These are phyloP conservation scores for Trametopsis cervina DNA, from an alignment of 768 basidiomycete species.

Conservation along the genomic window DNA sequence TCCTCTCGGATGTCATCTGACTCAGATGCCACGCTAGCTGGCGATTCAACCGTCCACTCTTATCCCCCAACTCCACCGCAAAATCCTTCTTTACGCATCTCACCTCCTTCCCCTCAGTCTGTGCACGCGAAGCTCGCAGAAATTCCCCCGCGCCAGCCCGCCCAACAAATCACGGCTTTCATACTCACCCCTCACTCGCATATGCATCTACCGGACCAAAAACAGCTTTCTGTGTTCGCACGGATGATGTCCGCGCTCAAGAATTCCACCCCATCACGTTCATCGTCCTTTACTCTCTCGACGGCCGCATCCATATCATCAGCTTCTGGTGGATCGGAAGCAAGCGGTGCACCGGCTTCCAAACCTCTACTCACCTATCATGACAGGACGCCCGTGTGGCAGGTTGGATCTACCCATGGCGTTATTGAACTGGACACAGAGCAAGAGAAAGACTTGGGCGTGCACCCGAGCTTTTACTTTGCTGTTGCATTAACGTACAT, in stretches of 20 bases:
- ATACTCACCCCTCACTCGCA: conserved; percentile 26
- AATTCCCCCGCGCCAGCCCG: conserved; percentile 13
- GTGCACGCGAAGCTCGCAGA: conserved; percentile 25
- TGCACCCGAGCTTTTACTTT: conserved; percentile 76
- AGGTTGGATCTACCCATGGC: conserved; percentile 51
- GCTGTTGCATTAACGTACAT: conserved; percentile 68
- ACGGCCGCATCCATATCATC: conserved; percentile 14
- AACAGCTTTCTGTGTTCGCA: conserved; percentile 19
- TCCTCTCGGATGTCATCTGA: conserved; percentile 18
- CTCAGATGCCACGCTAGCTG: conserved; percentile 24
- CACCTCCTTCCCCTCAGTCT: conserved; percentile 24
- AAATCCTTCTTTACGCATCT: conserved; percentile 17
- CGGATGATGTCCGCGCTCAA: conserved; percentile 24
- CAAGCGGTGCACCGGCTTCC: conserved; percentile 24
- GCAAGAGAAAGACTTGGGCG: conserved; percentile 52
- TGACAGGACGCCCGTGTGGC: conserved; percentile 64
- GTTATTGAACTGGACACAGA: conserved; percentile 54
- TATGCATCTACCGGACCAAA: conserved; percentile 15
- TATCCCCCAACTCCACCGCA: conserved; percentile 29
- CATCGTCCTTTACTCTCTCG: conserved; percentile 56
- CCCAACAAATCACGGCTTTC: conserved; percentile 20
- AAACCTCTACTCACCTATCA: conserved; percentile 58
- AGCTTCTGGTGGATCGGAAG: neutral
- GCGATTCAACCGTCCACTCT: conserved; percentile 23
- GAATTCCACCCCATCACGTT: conserved; percentile 40